Percentiles rank a stretch among this genome's conserved stretches.
phyloP scores from a whole-genome alignment of 768 basidiomycete species.

The Lanmaoa pseudosensibilis region DNA sequence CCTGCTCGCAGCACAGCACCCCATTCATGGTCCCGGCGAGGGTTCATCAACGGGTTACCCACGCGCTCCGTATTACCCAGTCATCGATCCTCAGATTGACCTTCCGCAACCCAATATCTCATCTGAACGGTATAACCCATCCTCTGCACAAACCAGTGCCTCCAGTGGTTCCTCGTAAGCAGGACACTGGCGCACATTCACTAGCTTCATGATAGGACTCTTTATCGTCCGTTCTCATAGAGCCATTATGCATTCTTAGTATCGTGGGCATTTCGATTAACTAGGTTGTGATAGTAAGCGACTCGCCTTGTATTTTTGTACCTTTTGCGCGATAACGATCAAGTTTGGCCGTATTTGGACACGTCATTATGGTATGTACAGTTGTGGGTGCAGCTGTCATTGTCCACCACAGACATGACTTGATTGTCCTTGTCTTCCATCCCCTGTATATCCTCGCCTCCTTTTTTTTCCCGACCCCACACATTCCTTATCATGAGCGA shows the following conservation, averaged over 20 bases:
- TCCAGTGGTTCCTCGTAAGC: conserved; percentile 16
- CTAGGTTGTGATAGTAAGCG: not conserved
- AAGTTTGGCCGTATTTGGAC: conserved; percentile 30
- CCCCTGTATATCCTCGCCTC: conserved; percentile 11
- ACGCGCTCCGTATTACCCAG: conserved; percentile 37
- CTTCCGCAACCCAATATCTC: conserved; percentile 33
- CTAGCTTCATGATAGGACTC: not conserved
- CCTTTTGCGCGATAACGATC: not conserved
- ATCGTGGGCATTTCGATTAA: not conserved
- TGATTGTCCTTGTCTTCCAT: conserved; percentile 11
- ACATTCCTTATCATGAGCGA: conserved; percentile 35
- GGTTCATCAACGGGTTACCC: conserved; percentile 28
- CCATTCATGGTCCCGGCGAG: conserved; percentile 20
- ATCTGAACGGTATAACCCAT: conserved; percentile 34
- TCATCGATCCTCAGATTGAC: conserved; percentile 41
- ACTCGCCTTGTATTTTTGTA: conserved; percentile 6
- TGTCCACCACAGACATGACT: conserved; percentile 11
- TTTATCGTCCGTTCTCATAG: not conserved
- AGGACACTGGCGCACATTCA: not conserved
- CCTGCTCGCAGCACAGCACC: conserved; percentile 23
- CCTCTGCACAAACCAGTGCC: conserved; percentile 13
- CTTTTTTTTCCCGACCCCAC: conserved; percentile 15
- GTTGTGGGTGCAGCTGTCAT: conserved; percentile 3
- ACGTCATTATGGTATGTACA: not conserved
- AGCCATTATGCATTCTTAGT: not conserved